Conservation (phyloP, 257 asterid species). For the Nicotiana sylvestris region DNA sequence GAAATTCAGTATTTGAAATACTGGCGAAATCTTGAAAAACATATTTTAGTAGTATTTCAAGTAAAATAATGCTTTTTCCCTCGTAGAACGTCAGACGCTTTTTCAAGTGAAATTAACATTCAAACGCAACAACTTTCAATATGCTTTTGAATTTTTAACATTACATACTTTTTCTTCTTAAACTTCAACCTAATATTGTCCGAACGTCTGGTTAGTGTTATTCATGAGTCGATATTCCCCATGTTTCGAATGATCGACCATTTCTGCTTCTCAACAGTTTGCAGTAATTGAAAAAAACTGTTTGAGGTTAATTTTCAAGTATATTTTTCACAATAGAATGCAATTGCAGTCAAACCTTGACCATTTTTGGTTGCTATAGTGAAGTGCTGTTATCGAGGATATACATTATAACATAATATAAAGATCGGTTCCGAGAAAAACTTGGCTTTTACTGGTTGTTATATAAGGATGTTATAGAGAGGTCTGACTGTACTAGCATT, state of each 20-base stretch:
- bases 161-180: neutral
- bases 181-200: too few species aligned
- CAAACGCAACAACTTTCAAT: neutral
- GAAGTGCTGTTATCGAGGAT: too few species aligned
- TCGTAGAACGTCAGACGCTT: neutral
- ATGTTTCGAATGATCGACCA: too few species aligned
- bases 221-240: neutral
- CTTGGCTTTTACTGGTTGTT: too few species aligned
- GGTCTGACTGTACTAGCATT: too few species aligned
- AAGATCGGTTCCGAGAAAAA: too few species aligned
- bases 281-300: too few species aligned
- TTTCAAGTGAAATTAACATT: neutral
- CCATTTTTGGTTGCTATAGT: too few species aligned
- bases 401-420: too few species aligned
- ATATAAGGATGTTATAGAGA: too few species aligned
- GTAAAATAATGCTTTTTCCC: neutral
- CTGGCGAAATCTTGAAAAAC: neutral
- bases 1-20: neutral
- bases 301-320: neutral
- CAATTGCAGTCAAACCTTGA: too few species aligned
- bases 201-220: too few species aligned
- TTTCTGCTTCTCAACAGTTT: neutral
- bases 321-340: neutral
- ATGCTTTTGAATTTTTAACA: neutral
- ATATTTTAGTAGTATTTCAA: neutral